phyloP scores from a whole-genome alignment of 2,329 filamentous ascomycete species.

The Ascochyta viciae-villosae region DNA sequence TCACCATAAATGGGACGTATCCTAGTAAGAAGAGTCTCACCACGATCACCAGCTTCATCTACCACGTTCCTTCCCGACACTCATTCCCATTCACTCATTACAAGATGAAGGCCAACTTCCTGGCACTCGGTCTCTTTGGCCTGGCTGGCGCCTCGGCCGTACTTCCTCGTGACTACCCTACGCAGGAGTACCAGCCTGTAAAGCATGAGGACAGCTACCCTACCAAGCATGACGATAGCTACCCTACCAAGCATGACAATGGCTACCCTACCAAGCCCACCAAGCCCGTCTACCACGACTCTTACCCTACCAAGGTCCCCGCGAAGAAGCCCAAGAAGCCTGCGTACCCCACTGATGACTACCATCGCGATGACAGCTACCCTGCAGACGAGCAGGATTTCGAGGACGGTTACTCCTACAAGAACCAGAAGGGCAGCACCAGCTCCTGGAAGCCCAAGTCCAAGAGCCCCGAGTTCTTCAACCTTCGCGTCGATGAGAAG shows the following conservation, averaged over 20 bases:
- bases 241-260: background rate
- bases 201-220: background rate
- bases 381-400: slow-evolving; percentile 5
- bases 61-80: slow-evolving; percentile 29
- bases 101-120: slow-evolving; percentile 32
- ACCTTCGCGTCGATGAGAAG: slow-evolving; percentile 29
- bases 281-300: background rate
- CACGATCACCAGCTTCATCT: slow-evolving; percentile 21
- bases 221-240: background rate
- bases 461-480: slow-evolving; percentile 34
- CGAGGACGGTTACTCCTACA: slow-evolving; percentile 8
- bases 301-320: background rate
- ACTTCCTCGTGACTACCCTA: slow-evolving; percentile 12
- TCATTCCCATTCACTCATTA: slow-evolving; percentile 24
- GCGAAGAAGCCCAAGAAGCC: background rate
- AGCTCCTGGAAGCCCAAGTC: slow-evolving; percentile 34
- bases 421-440: background rate
- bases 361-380: background rate
- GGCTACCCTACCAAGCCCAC: background rate
- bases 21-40: slow-evolving; percentile 31
- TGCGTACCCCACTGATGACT: background rate
- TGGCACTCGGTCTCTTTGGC: slow-evolving; percentile 26
- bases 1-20: slow-evolving; percentile 38
- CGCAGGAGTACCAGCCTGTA: background rate
- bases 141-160: slow-evolving; percentile 25